These are phyloP conservation scores for Globisporangium orthogonon DNA, from an alignment of 352 stramenopile genomes.

Conservation along the genomic window DNA sequence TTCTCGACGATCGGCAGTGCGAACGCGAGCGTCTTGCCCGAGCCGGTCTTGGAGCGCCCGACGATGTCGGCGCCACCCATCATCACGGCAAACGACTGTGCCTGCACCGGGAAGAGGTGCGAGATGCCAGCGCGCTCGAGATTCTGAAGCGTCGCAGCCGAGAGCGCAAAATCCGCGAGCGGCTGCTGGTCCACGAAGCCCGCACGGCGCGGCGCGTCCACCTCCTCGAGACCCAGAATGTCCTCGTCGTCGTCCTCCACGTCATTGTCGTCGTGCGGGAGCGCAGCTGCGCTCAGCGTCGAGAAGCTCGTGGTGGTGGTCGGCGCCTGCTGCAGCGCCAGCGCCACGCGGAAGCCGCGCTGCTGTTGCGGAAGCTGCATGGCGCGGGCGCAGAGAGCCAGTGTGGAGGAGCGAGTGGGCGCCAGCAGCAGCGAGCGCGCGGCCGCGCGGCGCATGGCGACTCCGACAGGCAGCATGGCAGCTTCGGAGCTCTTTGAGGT, in stretches of 20 bases:
- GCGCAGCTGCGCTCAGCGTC: not conserved
- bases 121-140: conserved; percentile 59
- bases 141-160: conserved; percentile 46
- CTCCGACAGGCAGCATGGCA: conserved; percentile 24
- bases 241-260: conserved; percentile 15
- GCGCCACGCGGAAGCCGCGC: not conserved
- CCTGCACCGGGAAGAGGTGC: conserved; percentile 81
- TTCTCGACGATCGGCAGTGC: conserved; percentile 76
- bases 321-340: not conserved
- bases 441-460: conserved; percentile 21
- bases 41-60: conserved; percentile 73
- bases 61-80: conserved; percentile 79
- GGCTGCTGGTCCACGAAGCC: conserved; percentile 74
- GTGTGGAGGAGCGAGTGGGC: not conserved
- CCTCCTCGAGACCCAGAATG: conserved; percentile 28
- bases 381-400: not conserved
- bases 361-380: conserved; percentile 1
- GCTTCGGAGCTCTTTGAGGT: conserved; percentile 1
- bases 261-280: conserved; percentile 19
- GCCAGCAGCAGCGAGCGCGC: conserved; percentile 11
- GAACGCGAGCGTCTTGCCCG: conserved; percentile 64
- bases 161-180: conserved; percentile 60
- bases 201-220: conserved; percentile 11
- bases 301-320: conserved; percentile 3
- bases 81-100: conserved; percentile 77